phyloP scores from a whole-genome alignment of 1,284 basidiomycete genomes.

The Ustilago xerochloae region DNA sequence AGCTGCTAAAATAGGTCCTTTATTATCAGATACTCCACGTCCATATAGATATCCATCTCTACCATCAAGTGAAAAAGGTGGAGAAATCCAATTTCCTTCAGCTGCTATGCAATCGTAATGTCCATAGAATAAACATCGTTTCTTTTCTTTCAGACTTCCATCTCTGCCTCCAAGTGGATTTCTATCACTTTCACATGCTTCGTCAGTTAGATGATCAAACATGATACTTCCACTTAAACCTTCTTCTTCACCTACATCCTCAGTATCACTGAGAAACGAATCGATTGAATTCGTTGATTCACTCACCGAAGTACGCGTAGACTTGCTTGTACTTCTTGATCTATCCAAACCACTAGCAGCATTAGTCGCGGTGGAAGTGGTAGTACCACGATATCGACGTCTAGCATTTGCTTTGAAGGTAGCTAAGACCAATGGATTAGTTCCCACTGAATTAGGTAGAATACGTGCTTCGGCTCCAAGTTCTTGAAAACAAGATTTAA shows the following conservation, averaged over 20 bases:
- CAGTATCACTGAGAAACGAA: slow-evolving; percentile 10
- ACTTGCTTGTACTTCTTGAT: slow-evolving; percentile 30
- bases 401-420: slow-evolving; percentile 54
- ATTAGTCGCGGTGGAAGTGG: slow-evolving; percentile 9
- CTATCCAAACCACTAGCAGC: no score
- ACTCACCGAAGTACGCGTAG: slow-evolving; percentile 18
- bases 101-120: slow-evolving; percentile 65
- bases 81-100: slow-evolving; percentile 76
- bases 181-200: neutral
- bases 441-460: slow-evolving; percentile 41
- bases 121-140: slow-evolving; percentile 61
- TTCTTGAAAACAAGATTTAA: slow-evolving; percentile 55
- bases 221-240: slow-evolving; percentile 36
- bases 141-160: slow-evolving; percentile 10
- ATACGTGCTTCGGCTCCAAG: slow-evolving; percentile 61
- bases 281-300: slow-evolving; percentile 18
- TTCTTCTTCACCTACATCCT: slow-evolving; percentile 8
- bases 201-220: slow-evolving; percentile 33
- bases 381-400: slow-evolving; percentile 15
- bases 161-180: no score
- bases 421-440: slow-evolving; percentile 62
- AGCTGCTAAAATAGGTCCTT: slow-evolving; percentile 90
- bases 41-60: slow-evolving; percentile 93
- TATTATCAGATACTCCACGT: slow-evolving; percentile 81
- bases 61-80: slow-evolving; percentile 85